Evolutionary conservation across 768 basidiomycete genomes (phyloP).

Genomic region (Hypholoma fasciculare): DNA sequence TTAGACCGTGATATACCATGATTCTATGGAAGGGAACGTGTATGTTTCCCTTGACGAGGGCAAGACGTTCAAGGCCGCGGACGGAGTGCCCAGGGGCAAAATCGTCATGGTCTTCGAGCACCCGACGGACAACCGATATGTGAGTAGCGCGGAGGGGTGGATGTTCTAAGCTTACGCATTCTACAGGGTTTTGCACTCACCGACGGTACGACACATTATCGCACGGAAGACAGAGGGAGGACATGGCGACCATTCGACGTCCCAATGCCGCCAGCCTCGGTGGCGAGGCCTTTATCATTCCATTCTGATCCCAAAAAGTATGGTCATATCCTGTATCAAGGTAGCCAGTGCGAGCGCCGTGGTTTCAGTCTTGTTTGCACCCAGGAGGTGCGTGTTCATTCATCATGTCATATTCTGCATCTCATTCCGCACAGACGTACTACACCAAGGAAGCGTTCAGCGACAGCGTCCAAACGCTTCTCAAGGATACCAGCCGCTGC

Average conservation of each 20-base stretch:
- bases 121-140: slow-evolving; percentile 79
- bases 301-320: slow-evolving; percentile 75
- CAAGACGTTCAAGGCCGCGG: slow-evolving; percentile 55
- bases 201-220: slow-evolving; percentile 73
- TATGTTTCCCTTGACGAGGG: slow-evolving; percentile 89
- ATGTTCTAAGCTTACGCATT: background rate
- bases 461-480: slow-evolving; percentile 54
- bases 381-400: slow-evolving; percentile 59
- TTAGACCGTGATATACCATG: slow-evolving; percentile 77
- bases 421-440: slow-evolving; percentile 61
- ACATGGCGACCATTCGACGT: slow-evolving; percentile 85
- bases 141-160: slow-evolving; percentile 29
- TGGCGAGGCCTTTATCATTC: slow-evolving; percentile 76
- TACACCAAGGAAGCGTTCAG: slow-evolving; percentile 87
- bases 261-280: slow-evolving; percentile 56
- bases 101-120: slow-evolving; percentile 81
- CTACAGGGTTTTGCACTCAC: slow-evolving; percentile 86
- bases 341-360: slow-evolving; percentile 55
- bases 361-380: slow-evolving; percentile 63
- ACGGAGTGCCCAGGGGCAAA: slow-evolving; percentile 53
- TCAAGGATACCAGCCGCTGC: slow-evolving; percentile 75
- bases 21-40: slow-evolving; percentile 64
- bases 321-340: slow-evolving; percentile 80
- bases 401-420: slow-evolving; percentile 3
- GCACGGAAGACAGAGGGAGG: slow-evolving; percentile 84